These are phyloP conservation scores for Diaporthe humulicola DNA, from an alignment of 2,329 filamentous ascomycete genomes.

Conservation along the genomic window DNA sequence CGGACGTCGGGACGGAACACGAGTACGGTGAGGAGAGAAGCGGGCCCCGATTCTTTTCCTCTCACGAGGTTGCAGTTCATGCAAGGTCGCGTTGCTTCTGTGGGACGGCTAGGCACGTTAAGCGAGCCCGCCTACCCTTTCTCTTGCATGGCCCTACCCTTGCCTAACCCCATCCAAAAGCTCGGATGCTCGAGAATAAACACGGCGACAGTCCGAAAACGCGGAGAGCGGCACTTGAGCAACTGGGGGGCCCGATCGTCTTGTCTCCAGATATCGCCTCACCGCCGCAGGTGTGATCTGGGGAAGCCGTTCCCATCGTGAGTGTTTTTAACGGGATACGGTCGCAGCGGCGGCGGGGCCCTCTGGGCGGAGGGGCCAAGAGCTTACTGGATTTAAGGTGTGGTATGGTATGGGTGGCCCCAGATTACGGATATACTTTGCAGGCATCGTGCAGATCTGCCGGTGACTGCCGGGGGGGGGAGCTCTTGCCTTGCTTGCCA, in stretches of 20 bases:
- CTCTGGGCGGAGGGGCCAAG: not conserved
- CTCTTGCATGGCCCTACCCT: not conserved
- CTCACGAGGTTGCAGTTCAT: slow-evolving; percentile 30
- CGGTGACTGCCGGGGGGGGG: slow-evolving; percentile 2
- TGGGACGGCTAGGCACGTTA: slow-evolving; percentile 16
- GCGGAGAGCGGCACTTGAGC: not conserved
- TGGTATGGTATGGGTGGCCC: slow-evolving; percentile 10
- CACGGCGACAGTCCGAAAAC: slow-evolving; percentile 18
- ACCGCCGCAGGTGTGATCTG: slow-evolving; percentile 22
- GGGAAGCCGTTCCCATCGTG: slow-evolving; percentile 8
- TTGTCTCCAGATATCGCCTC: slow-evolving; percentile 5
- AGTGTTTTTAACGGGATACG: not conserved
- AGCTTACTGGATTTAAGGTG: slow-evolving; percentile 35
- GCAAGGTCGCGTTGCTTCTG: slow-evolving; percentile 23
- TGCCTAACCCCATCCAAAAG: not conserved
- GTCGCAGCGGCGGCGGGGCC: slow-evolving; percentile 9
- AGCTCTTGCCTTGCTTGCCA: not conserved
- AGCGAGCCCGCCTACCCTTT: slow-evolving; percentile 2
- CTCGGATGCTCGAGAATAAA: slow-evolving; percentile 8
- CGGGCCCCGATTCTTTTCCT: not conserved
- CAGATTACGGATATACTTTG: slow-evolving; percentile 26
- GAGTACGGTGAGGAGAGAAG: slow-evolving; percentile 21
- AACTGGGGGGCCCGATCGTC: not conserved
- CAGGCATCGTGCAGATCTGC: slow-evolving; percentile 24
- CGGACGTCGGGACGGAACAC: slow-evolving; percentile 14